Conservation (phyloP, 495 filamentous ascomycete species). For the Penicillium cosmopolitanum region DNA sequence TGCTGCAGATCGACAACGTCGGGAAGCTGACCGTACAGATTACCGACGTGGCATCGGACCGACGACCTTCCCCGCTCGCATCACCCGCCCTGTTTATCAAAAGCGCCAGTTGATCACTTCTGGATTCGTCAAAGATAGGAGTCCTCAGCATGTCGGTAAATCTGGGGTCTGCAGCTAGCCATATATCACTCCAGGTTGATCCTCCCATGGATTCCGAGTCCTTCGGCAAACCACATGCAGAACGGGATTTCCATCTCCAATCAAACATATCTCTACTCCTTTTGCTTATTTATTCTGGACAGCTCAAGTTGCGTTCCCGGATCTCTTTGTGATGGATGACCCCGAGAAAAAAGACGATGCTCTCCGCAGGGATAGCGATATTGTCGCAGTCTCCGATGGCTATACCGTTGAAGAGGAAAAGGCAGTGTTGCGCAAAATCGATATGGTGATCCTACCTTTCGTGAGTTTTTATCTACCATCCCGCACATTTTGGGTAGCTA, state of each 20-base stretch:
- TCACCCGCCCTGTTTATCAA: conserved; percentile 8
- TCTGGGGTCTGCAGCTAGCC: not conserved
- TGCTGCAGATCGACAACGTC: conserved; percentile 2
- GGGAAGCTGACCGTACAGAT: conserved; percentile 19
- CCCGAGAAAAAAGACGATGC: conserved; percentile 13
- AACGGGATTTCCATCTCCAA: too few species aligned
- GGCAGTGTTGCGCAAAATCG: conserved; percentile 52
- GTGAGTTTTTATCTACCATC: conserved; percentile 25
- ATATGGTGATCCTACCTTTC: conserved; percentile 44
- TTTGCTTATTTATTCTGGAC: not conserved
- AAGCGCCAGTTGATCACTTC: conserved; percentile 11
- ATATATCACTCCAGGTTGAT: conserved; percentile 3
- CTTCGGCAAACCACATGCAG: not conserved
- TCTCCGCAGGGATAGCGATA: conserved; percentile 7
- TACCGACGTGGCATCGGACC: conserved; percentile 22
- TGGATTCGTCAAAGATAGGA: conserved; percentile 17
- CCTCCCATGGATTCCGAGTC: not conserved
- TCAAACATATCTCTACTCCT: not conserved
- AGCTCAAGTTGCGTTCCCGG: not conserved
- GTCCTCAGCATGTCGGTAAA: not conserved
- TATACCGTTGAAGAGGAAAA: conserved; percentile 46
- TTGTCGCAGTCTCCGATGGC: conserved; percentile 27
- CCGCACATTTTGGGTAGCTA: not conserved
- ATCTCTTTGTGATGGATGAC: conserved; percentile 11
- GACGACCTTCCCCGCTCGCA: conserved; percentile 10